Percentiles rank a stretch among this genome's conserved stretches.
phyloP scores from a whole-genome alignment of 805 yeast species.

The Saccharomycopsis capsularis region DNA sequence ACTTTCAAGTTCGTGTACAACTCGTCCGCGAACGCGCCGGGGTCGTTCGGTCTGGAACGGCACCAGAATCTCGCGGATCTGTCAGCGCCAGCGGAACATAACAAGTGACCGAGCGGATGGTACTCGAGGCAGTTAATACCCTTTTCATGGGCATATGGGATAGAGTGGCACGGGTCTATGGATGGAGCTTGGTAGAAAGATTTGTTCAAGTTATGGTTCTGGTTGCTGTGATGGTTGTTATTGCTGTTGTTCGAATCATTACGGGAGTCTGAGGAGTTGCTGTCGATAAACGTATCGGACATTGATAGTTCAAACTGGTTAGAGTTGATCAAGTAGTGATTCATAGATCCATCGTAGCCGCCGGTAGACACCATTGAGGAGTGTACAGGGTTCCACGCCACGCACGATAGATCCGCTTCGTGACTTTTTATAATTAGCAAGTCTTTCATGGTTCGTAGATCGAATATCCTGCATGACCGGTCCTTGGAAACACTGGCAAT shows the following conservation, averaged over 20 bases:
- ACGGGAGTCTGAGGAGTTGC: neutral
- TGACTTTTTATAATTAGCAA: constrained; percentile 65
- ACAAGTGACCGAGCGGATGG: constrained; percentile 89
- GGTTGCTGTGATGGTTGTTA: constrained; percentile 29
- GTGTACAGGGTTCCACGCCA: constrained; percentile 92
- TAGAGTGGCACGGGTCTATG: constrained; percentile 42
- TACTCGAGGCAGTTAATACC: constrained; percentile 86
- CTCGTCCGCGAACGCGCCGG: constrained; percentile 71
- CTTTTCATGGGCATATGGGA: constrained; percentile 92
- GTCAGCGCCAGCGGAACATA: constrained; percentile 91
- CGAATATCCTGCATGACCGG: constrained; percentile 80
- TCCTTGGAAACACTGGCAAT: constrained; percentile 87
- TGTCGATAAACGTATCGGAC: neutral
- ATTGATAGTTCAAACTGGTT: constrained; percentile 27
- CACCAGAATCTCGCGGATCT: constrained; percentile 92
- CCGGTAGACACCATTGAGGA: constrained; percentile 75
- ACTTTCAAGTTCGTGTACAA: constrained; percentile 62
- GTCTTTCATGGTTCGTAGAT: constrained; percentile 78
- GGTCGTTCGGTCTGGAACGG: constrained; percentile 85
- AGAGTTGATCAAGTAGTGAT: constrained; percentile 61
- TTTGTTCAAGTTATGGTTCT: constrained; percentile 2
- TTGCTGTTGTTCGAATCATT: constrained; percentile 7
- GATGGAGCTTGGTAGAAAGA: constrained; percentile 19
- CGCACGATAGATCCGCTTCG: constrained; percentile 76
- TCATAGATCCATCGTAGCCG: constrained; percentile 81